Base-by-base conservation (phyloP, 176 grass and related monocot genomes). In the Tillandsia leiboldiana region DNA sequence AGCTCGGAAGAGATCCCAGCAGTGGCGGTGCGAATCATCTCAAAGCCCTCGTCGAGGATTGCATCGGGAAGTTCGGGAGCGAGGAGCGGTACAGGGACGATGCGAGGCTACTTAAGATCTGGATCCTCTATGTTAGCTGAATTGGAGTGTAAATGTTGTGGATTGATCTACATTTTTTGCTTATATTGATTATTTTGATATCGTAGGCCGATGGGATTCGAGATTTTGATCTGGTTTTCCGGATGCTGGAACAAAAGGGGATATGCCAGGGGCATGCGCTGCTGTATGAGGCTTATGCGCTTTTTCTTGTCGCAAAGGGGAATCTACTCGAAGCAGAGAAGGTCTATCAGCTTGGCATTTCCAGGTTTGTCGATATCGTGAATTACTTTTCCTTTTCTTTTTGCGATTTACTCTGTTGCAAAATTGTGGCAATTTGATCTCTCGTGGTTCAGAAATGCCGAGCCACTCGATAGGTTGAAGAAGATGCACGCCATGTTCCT, bases 211-310 rank as follows among this genome's bases (percentile, higher is more conserved):
- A 99, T 79, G 80, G 56, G 61, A 75, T 66, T 56, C 67, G 63
- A 42, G 72, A 87, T 70, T 77, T 93, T 28, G 75, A 85, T 48
- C 87, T 64, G 20, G 82, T 85, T 13, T 99, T 81, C 72, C 66
- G 53, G 73, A 66, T 80, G 28, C 66, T 99, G 56, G 87, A 93
- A 66, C 79, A 76, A 10, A 92, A 82, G 70, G 62, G 77, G 52
- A 71, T 92, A 76, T 99, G 82, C 73, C 69, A 79, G 54, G 79
- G 76, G 78, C 59, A 93, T 72, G 87, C 94, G 52, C 74, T 93
- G 75, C 83, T 93, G 11, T 99, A 99, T 52, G 94, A 99, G 28
- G 75, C 87, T 12, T 99, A 99, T 57, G 86, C 87, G 3, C 59
- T 71, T 5, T 99, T 81, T 87, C 82, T 90, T 3, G 54, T 50